phyloP scores from a whole-genome alignment of 164 flowering plant genomes.

The Cinnamomum micranthum region DNA sequence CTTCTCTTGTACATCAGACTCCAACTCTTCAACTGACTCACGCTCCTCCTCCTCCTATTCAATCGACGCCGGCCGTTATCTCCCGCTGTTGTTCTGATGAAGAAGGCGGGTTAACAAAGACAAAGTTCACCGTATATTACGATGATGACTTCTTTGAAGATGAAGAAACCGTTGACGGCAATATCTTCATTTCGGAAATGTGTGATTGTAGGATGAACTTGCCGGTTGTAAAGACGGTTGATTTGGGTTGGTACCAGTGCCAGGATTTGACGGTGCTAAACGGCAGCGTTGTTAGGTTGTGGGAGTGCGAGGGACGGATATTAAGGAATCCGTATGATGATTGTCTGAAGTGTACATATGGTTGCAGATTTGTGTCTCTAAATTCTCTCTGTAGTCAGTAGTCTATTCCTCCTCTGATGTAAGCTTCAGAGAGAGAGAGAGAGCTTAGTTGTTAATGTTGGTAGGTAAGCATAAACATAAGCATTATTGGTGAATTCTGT shows the following conservation, averaged over 20 bases:
- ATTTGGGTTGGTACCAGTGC: constrained; percentile 38
- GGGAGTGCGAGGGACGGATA: constrained; percentile 27
- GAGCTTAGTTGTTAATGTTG: no score
- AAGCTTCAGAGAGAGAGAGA: no score
- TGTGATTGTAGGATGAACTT: neutral
- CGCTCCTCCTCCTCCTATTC: neutral
- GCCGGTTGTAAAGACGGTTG: constrained; percentile 28
- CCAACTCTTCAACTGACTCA: neutral
- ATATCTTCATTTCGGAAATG: constrained; percentile 22
- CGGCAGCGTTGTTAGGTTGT: constrained; percentile 64
- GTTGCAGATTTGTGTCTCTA: no score
- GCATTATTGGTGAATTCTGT: no score
- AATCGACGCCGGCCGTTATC: neutral
- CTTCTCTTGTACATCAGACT: neutral
- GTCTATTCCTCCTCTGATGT: no score
- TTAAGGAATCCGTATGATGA: no score
- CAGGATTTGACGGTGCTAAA: constrained; percentile 51
- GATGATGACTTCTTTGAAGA: constrained; percentile 8
- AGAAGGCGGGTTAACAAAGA: constrained; percentile 22
- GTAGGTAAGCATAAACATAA: no score
- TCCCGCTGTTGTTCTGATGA: neutral
- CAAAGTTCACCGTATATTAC: constrained; percentile 38
- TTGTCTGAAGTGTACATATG: no score
- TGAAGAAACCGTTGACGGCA: constrained; percentile 5
- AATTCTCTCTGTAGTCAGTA: no score